phyloP scores from a whole-genome alignment of 2,329 filamentous ascomycete species.

The Harringtonia lauricola region DNA sequence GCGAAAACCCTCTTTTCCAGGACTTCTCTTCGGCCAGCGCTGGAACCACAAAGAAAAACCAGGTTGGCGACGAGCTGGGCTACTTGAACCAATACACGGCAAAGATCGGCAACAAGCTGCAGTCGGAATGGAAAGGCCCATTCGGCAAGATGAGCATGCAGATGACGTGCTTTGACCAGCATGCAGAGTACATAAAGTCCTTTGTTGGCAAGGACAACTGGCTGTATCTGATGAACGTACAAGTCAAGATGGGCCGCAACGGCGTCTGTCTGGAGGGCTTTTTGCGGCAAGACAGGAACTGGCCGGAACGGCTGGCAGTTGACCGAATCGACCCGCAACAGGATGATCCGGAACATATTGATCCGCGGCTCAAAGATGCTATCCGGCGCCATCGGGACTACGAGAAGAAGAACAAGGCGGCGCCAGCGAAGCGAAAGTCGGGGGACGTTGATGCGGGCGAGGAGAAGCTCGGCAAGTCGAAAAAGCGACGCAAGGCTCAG shows the following conservation, averaged over 20 bases:
- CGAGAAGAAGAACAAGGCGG: slow-evolving; percentile 32
- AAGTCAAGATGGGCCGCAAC: slow-evolving; percentile 47
- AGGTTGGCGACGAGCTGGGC: slow-evolving; percentile 25
- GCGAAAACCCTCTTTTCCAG: slow-evolving; percentile 54
- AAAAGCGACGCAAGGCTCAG: not conserved
- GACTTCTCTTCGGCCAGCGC: slow-evolving; percentile 27
- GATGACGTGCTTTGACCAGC: slow-evolving; percentile 59
- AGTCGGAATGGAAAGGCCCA: slow-evolving; percentile 55
- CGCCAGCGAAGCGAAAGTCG: slow-evolving; percentile 28
- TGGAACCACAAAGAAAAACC: slow-evolving; percentile 35
- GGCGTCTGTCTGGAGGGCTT: slow-evolving; percentile 56
- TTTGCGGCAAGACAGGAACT: slow-evolving; percentile 47
- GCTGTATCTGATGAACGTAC: slow-evolving; percentile 61
- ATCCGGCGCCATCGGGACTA: slow-evolving; percentile 56
- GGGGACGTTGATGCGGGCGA: slow-evolving; percentile 13
- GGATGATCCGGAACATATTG: slow-evolving; percentile 31
- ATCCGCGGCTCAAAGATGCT: slow-evolving; percentile 43
- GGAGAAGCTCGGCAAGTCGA: not conserved
- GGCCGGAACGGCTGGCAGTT: not conserved
- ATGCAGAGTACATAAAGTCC: slow-evolving; percentile 46
- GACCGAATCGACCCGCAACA: slow-evolving; percentile 37
- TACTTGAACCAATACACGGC: slow-evolving; percentile 29
- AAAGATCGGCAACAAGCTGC: slow-evolving; percentile 7
- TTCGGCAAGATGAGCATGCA: slow-evolving; percentile 61
- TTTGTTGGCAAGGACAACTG: slow-evolving; percentile 48